Evolutionary conservation across 441 rosid genomes (phyloP).

Genomic region (Euphorbia schlechtendalii): DNA sequence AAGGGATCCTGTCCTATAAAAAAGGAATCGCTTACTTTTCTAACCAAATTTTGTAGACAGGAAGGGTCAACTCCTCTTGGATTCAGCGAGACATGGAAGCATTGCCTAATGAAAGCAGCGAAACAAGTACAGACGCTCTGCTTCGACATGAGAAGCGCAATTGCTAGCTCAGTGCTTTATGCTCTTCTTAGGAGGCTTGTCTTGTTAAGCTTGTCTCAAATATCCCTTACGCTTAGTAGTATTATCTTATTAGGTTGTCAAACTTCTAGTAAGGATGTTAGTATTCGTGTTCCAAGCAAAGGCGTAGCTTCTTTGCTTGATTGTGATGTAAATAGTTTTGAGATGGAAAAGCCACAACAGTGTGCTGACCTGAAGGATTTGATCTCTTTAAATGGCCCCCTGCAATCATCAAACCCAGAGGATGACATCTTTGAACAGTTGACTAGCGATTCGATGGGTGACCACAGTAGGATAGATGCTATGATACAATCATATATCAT

Average conservation of each 20-base stretch:
- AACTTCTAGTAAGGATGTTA: conserved; percentile 14
- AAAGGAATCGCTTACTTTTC: conserved; percentile 17
- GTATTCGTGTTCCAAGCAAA: conserved; percentile 10
- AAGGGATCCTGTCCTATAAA: no score
- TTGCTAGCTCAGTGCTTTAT: conserved; percentile 34
- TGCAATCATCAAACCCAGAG: conserved; percentile 9
- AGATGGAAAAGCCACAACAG: conserved; percentile 15
- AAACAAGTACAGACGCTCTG: conserved; percentile 39
- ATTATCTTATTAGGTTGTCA: conserved; percentile 14
- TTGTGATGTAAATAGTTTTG: conserved; percentile 22
- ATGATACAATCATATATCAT: conserved; percentile 40
- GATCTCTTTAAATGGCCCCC: conserved; percentile 28
- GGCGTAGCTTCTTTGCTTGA: conserved; percentile 28
- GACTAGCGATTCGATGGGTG: conserved; percentile 12
- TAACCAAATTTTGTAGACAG: conserved; percentile 50
- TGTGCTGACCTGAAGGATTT: conserved; percentile 40
- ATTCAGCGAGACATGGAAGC: conserved; percentile 57
- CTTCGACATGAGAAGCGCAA: conserved; percentile 55
- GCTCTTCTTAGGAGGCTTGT: conserved; percentile 32
- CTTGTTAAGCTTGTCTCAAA: conserved; percentile 41
- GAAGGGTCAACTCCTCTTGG: conserved; percentile 32
- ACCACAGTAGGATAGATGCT: conserved; percentile 29
- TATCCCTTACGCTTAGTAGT: conserved; percentile 21
- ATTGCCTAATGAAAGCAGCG: conserved; percentile 49
- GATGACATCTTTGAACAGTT: conserved; percentile 17